Evolutionary conservation across 352 stramenopile species (phyloP).

Genomic region (Globisporangium emineosum): DNA sequence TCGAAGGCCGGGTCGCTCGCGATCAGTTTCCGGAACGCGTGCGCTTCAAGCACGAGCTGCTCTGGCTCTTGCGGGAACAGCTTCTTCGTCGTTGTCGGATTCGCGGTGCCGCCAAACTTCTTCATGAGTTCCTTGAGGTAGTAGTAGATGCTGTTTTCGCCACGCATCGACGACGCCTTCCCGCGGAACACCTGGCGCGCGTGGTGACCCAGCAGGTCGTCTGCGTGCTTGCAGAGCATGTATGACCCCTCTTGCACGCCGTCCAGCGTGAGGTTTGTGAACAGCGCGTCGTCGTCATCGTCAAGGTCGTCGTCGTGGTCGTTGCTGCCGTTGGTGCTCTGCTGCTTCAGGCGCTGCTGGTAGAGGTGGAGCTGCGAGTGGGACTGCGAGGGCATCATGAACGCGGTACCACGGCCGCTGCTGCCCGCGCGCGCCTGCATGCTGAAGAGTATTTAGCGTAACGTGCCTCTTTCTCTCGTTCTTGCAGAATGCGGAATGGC

Average conservation of each 20-base stretch:
- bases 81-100: slow-evolving; percentile 32
- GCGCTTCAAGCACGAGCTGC: slow-evolving; percentile 53
- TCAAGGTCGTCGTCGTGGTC: slow-evolving; percentile 7
- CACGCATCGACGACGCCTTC: slow-evolving; percentile 77
- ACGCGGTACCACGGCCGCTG: slow-evolving; percentile 3
- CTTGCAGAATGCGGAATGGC: no score
- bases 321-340: not conserved
- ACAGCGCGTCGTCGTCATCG: slow-evolving; percentile 43
- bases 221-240: slow-evolving; percentile 83
- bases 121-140: slow-evolving; percentile 83
- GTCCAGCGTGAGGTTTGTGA: slow-evolving; percentile 73
- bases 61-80: slow-evolving; percentile 27
- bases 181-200: slow-evolving; percentile 81
- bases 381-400: not conserved
- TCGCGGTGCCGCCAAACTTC: slow-evolving; percentile 49
- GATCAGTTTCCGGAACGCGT: slow-evolving; percentile 78
- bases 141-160: slow-evolving; percentile 83
- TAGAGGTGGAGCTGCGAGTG: slow-evolving; percentile 1
- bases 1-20: slow-evolving; percentile 76
- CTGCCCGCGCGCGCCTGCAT: slow-evolving; percentile 9
- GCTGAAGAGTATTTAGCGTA: not conserved
- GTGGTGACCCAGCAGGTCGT: slow-evolving; percentile 78
- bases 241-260: slow-evolving; percentile 73
- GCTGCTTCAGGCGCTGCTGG: slow-evolving; percentile 4
- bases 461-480: no score